Evolutionary conservation across 768 basidiomycete species (phyloP).

Genomic region (Phylloporus sp.): DNA sequence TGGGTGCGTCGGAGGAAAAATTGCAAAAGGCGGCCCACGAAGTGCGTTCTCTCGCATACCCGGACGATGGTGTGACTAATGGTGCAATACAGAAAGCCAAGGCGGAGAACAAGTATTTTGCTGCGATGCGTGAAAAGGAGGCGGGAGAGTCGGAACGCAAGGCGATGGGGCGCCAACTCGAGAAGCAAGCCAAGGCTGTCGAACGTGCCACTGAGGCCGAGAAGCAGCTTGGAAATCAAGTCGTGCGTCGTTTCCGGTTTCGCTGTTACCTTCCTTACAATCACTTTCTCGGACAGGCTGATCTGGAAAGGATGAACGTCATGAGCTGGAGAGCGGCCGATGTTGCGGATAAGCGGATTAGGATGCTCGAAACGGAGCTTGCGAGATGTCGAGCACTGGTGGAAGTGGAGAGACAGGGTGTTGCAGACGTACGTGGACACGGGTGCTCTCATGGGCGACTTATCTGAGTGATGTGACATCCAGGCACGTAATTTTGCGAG

Average conservation of each 20-base stretch:
- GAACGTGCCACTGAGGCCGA: constrained; percentile 66
- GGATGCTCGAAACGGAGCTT: constrained; percentile 30
- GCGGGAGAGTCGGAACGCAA: constrained; percentile 75
- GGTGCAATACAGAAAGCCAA: constrained; percentile 75
- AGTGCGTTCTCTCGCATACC: constrained; percentile 39
- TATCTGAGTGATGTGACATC: neutral
- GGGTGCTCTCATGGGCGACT: neutral
- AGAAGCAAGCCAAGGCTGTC: constrained; percentile 59
- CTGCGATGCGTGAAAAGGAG: constrained; percentile 87
- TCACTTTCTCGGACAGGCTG: constrained; percentile 24
- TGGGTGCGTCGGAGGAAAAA: constrained; percentile 71
- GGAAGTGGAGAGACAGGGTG: constrained; percentile 38
- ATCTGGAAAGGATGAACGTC: constrained; percentile 45
- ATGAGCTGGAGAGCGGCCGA: constrained; percentile 31
- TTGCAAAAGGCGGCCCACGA: constrained; percentile 63
- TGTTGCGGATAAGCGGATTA: constrained; percentile 25
- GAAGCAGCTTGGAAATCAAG: constrained; percentile 51
- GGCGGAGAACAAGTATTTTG: constrained; percentile 91
- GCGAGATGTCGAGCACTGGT: constrained; percentile 32
- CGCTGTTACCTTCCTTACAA: neutral
- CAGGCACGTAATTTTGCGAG: constrained; percentile 30
- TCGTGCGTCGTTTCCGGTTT: constrained; percentile 44
- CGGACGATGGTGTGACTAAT: neutral
- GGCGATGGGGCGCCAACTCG: constrained; percentile 49
- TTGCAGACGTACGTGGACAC: constrained; percentile 36